phyloP scores from a whole-genome alignment of 2,329 filamentous ascomycete species.

The Tolypocladium album region DNA sequence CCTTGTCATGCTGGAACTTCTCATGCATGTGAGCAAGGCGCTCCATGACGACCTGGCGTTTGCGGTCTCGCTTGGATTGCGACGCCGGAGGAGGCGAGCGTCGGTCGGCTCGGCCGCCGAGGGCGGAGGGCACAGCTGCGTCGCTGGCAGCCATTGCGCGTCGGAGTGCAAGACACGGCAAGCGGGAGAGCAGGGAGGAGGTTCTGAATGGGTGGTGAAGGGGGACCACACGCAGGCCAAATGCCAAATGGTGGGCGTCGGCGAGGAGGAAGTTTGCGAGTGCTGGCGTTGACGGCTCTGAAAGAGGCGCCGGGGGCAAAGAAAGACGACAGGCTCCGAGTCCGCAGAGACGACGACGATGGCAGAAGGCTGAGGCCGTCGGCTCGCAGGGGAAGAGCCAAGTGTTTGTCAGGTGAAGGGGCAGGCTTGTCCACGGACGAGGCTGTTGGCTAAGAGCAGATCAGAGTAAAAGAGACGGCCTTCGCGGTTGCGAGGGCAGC shows the following conservation, averaged over 20 bases:
- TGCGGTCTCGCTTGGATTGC: slow-evolving; percentile 83
- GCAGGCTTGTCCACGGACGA: background rate
- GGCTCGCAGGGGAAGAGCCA: background rate
- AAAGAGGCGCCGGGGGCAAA: background rate
- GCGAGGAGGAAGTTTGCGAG: background rate
- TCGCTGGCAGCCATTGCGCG: slow-evolving; percentile 29
- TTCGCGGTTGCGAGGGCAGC: background rate
- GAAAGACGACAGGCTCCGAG: background rate
- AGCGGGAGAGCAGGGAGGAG: background rate
- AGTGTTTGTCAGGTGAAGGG: background rate
- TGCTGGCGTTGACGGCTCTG: background rate
- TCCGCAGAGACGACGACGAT: background rate
- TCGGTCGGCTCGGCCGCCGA: slow-evolving; percentile 22
- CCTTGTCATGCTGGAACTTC: slow-evolving; percentile 70
- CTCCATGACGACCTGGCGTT: slow-evolving; percentile 72
- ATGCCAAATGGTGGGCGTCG: background rate
- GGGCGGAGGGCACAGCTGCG: slow-evolving; percentile 18
- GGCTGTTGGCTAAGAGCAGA: background rate
- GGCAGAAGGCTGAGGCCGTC: background rate
- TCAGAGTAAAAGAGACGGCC: background rate
- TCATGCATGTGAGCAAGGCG: slow-evolving; percentile 66
- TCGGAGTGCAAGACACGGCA: background rate
- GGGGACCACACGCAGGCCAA: background rate
- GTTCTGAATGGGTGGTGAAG: background rate
- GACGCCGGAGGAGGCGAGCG: slow-evolving; percentile 25